These are phyloP conservation scores for Xanthoconium stramineum DNA, from an alignment of 768 basidiomycete species.

Conservation along the genomic window DNA sequence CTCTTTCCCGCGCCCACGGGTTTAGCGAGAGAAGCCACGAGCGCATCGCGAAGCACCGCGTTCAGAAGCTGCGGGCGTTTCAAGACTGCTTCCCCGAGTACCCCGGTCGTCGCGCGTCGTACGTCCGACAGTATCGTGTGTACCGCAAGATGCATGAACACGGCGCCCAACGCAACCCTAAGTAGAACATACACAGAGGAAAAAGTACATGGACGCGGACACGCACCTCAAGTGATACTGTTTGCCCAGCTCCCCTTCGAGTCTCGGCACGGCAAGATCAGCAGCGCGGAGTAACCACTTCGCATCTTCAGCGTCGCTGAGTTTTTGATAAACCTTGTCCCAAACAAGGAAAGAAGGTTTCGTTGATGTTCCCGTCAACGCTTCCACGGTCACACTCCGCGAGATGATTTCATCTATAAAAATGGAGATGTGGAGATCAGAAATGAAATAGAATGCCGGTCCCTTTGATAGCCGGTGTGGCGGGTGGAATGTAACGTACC, in stretches of 20 bases:
- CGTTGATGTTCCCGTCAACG: slow-evolving; percentile 44
- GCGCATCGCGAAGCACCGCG: slow-evolving; percentile 55
- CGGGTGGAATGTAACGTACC: slow-evolving; percentile 36
- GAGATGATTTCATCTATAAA: slow-evolving; percentile 45
- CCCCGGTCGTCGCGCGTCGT: slow-evolving; percentile 44
- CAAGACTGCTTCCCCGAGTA: slow-evolving; percentile 39
- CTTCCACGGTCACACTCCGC: slow-evolving; percentile 45
- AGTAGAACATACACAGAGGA: background rate
- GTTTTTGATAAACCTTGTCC: slow-evolving; percentile 83
- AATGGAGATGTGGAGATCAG: background rate
- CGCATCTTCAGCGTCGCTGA: slow-evolving; percentile 59
- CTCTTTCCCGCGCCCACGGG: slow-evolving; percentile 20
- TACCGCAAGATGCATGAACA: slow-evolving; percentile 66
- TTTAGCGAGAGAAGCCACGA: slow-evolving; percentile 46
- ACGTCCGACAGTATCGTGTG: slow-evolving; percentile 54
- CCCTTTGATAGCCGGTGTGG: no score
- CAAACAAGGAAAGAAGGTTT: slow-evolving; percentile 87
- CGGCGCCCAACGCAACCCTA: slow-evolving; percentile 62
- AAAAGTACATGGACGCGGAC: background rate
- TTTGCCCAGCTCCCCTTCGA: slow-evolving; percentile 48
- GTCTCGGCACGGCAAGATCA: slow-evolving; percentile 46
- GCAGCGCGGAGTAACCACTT: slow-evolving; percentile 72
- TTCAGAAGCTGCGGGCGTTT: slow-evolving; percentile 48
- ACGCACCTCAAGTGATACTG: slow-evolving; percentile 49
- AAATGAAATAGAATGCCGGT: background rate